Base-by-base conservation (phyloP, 1,284 basidiomycete species). In the Prillingera fragicola region DNA sequence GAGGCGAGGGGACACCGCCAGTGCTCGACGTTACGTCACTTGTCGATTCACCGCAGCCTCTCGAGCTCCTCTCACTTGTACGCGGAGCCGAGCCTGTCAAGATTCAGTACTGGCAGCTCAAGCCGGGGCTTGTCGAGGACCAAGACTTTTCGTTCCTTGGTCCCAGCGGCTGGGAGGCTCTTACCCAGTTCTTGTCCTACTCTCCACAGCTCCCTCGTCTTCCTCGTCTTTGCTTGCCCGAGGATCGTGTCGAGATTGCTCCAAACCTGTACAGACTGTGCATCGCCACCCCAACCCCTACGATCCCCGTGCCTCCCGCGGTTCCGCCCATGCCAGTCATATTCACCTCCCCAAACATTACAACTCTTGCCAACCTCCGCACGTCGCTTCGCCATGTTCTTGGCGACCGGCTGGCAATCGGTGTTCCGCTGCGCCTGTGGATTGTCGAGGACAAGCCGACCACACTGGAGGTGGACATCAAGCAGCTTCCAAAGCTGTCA, bases 61-160 rank as follows among this genome's bases (percentile, higher is more conserved):
- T 59, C 25, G 50, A 54, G 5, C 52, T 63, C 18, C 52, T 41
- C 33, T 52, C 62, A 3, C 55, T 60, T 24, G 53, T 46, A 17
- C 55, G 53, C 12, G 48, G 52, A 8, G 25, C 44, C 8, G 38
- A 50, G 15, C 15, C 15, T 12, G 22, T 19, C 24, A 35, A 33
- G 27, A 26, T 31, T 23, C 26, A 29, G 33, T 44, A 61, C n/a
- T 67, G 60, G 60, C 37, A 48, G 65, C 69, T 54, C 56, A 70
- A 52, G 26, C 47, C 56, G 4, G 62, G 70, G 21, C 65, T 83
- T 19, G 59, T 74, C 25, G 86, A 91, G 61, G 80, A 80, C 22
- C 73, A 83, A 19, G 83, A 95, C 62, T 81, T 85, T 45, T 83
- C 87, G 60, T 85, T 81, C 59, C 74, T 96, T 4, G 85, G 87